Conservation (phyloP, 2,329 filamentous ascomycete species). For the Neoarthrinium moseri region DNA sequence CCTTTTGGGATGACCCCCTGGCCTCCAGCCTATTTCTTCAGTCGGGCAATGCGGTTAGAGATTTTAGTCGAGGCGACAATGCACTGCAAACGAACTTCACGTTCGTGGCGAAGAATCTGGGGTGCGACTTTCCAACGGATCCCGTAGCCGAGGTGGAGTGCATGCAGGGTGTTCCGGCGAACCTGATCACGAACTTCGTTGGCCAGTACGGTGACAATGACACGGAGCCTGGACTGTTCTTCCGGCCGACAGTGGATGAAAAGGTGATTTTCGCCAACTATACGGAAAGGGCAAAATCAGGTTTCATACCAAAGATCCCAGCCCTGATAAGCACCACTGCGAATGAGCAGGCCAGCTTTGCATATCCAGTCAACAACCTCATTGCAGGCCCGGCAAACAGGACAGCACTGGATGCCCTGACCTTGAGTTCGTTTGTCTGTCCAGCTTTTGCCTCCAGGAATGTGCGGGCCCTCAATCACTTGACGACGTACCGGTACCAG, state of each 20-base stretch:
- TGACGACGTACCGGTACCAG: slow-evolving; percentile 38
- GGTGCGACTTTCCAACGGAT: slow-evolving; percentile 30
- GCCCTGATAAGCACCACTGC: slow-evolving; percentile 23
- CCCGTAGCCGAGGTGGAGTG: slow-evolving; percentile 32
- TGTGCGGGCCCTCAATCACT: slow-evolving; percentile 16
- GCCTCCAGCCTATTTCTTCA: slow-evolving; percentile 9
- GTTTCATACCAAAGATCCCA: slow-evolving; percentile 24
- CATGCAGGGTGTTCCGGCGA: slow-evolving; percentile 32
- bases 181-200: slow-evolving; percentile 30
- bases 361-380: slow-evolving; percentile 16
- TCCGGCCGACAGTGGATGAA: slow-evolving; percentile 29
- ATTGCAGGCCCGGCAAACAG: slow-evolving; percentile 4
- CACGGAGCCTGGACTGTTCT: slow-evolving; percentile 25
- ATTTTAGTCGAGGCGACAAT: slow-evolving; percentile 13
- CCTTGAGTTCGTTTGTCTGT: slow-evolving; percentile 19
- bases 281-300: slow-evolving; percentile 22
- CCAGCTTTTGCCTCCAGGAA: slow-evolving; percentile 17
- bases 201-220: slow-evolving; percentile 15
- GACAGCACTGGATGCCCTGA: slow-evolving; percentile 4
- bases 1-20: slow-evolving; percentile 9
- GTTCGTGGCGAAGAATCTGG: slow-evolving; percentile 36
- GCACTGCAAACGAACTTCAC: slow-evolving; percentile 34
- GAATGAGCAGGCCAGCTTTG: slow-evolving; percentile 22
- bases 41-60: slow-evolving; percentile 8
- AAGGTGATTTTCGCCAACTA: slow-evolving; percentile 32